Percentiles rank a stretch among this genome's conserved stretches.
These are phyloP conservation scores for Euryodendron excelsum DNA, from an alignment of 148 eudicot species.

Conservation along the genomic window DNA sequence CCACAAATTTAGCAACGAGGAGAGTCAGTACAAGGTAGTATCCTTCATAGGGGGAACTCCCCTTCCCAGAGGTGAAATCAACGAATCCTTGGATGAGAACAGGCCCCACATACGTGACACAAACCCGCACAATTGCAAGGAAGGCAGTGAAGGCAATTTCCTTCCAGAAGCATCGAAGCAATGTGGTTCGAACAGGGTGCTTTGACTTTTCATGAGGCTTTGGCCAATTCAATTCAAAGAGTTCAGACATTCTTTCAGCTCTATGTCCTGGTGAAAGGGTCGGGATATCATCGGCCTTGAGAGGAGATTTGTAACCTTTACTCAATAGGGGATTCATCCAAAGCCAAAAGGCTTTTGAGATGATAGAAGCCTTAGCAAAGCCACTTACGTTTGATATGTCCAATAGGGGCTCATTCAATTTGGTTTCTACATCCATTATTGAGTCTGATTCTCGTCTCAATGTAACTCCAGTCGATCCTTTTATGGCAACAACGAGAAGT, in stretches of 20 bases:
- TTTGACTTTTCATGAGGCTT: slow-evolving; percentile 60
- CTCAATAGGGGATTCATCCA: slow-evolving; percentile 80
- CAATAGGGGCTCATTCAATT: slow-evolving; percentile 47
- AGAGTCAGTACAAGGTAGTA: slow-evolving; percentile 70
- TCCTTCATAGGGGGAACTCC: slow-evolving; percentile 71
- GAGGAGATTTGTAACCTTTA: slow-evolving; percentile 66
- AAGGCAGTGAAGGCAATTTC: slow-evolving; percentile 63
- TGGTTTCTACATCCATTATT: slow-evolving; percentile 24
- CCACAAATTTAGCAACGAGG: slow-evolving; percentile 65
- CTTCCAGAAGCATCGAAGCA: slow-evolving; percentile 81
- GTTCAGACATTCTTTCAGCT: slow-evolving; percentile 64
- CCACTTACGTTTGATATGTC: slow-evolving; percentile 49
- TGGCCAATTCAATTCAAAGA: slow-evolving; percentile 80
- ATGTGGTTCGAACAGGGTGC: slow-evolving; percentile 69
- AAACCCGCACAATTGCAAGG: slow-evolving; percentile 63
- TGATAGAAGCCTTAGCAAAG: slow-evolving; percentile 66
- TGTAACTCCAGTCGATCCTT: slow-evolving; percentile 61
- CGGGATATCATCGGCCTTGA: slow-evolving; percentile 66
- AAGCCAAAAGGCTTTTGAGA: slow-evolving; percentile 68
- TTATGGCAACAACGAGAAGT: slow-evolving; percentile 45
- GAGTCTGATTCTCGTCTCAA: slow-evolving; percentile 23
- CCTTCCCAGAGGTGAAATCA: slow-evolving; percentile 63
- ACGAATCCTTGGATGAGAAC: slow-evolving; percentile 64
- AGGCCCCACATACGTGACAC: slow-evolving; percentile 88
- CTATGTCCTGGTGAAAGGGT: slow-evolving; percentile 66